Evolutionary conservation across 164 flowering plant genomes (phyloP).

Genomic region (Sextonia rubra): DNA sequence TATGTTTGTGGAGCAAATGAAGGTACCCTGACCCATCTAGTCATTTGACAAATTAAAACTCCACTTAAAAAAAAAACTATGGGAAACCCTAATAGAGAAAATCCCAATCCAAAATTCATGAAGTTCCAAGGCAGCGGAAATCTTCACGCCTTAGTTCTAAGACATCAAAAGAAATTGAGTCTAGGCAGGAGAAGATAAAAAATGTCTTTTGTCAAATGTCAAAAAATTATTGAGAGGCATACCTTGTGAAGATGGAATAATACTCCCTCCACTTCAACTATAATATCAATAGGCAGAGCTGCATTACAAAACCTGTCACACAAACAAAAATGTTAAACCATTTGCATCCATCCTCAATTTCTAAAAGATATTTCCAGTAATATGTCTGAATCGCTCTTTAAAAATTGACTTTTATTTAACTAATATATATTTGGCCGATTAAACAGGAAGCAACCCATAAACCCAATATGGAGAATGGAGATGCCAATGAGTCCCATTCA

Average conservation of each 20-base stretch:
- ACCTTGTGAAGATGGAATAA: slow-evolving; percentile 91
- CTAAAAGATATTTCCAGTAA: background rate
- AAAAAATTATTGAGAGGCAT: slow-evolving; percentile 4
- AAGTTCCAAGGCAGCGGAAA: background rate
- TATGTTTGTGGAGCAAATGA: too few species aligned
- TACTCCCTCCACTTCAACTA: slow-evolving; percentile 46
- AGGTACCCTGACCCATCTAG: background rate
- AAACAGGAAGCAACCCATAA: background rate
- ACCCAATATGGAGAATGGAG: background rate
- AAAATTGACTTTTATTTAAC: background rate
- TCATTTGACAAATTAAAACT: background rate
- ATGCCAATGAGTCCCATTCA: background rate
- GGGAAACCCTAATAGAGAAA: background rate
- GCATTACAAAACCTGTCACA: slow-evolving; percentile 67
- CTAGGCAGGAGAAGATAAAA: background rate
- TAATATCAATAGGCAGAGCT: slow-evolving; percentile 69
- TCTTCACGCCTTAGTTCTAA: background rate
- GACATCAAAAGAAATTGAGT: background rate
- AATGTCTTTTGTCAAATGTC: background rate
- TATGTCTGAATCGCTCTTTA: background rate
- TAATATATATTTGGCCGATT: background rate
- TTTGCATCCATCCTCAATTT: background rate
- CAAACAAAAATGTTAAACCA: slow-evolving; percentile 1
- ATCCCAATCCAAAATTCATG: background rate
- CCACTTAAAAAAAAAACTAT: too few species aligned